Evolutionary conservation across 1,284 basidiomycete genomes (phyloP).

Genomic region (Trametes hirsuta): DNA sequence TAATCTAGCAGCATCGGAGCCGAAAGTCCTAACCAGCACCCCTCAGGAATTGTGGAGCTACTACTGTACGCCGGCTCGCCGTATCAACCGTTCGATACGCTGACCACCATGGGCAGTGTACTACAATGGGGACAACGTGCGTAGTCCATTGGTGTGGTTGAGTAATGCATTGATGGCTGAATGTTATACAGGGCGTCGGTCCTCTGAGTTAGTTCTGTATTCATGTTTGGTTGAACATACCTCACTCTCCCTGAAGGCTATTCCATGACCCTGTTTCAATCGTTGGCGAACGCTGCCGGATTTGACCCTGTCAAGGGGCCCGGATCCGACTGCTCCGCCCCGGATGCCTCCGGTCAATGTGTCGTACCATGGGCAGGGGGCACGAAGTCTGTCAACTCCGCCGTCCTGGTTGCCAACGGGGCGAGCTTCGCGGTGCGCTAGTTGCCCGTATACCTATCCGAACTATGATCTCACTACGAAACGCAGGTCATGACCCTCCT

Average conservation of each 20-base stretch:
- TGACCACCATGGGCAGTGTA: constrained; percentile 49
- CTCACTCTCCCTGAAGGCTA: constrained; percentile 40
- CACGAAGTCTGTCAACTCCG: constrained; percentile 70
- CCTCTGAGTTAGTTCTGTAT: constrained; percentile 43
- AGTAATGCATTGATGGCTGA: background rate
- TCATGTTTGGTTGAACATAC: background rate
- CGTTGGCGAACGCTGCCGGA: constrained; percentile 66
- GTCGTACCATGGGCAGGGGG: constrained; percentile 77
- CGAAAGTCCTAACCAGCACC: background rate
- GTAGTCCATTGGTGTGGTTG: constrained; percentile 14
- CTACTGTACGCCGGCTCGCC: constrained; percentile 50
- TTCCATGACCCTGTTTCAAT: constrained; percentile 77
- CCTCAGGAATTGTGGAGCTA: constrained; percentile 69
- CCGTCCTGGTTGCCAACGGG: constrained; percentile 77
- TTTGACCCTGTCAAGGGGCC: constrained; percentile 66
- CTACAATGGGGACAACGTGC: constrained; percentile 71
- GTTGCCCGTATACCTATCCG: constrained; percentile 12
- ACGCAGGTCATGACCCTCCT: constrained; percentile 72
- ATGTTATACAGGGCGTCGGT: constrained; percentile 54
- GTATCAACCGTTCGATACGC: background rate
- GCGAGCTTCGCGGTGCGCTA: constrained; percentile 68
- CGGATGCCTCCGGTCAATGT: constrained; percentile 63
- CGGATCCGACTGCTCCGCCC: constrained; percentile 62
- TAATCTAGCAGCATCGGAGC: background rate
- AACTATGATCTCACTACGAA: background rate